Evolutionary conservation across 139 green algal genomes (phyloP).

Genomic region (Pseudopediastrum boryanum): DNA sequence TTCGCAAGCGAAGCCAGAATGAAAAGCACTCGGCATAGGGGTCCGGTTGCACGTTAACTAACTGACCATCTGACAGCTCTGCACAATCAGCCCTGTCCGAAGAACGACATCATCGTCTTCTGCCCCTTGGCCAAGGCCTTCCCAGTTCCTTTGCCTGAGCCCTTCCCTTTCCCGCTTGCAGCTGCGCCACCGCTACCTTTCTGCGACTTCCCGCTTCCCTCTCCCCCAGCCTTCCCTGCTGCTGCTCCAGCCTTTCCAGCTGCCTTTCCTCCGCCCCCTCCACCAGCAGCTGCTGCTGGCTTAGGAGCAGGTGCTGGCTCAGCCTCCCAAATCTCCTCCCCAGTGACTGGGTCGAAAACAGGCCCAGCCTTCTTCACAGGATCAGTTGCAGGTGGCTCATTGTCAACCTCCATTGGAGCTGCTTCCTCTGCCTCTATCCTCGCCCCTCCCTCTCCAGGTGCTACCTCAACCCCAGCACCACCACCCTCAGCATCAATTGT

Average conservation of each 20-base stretch:
- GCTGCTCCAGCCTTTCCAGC: not conserved
- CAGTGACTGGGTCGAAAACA: slow-evolving; percentile 29
- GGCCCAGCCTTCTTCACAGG: not conserved
- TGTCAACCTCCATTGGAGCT: not conserved
- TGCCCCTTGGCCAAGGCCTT: no score
- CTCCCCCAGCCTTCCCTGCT: not conserved
- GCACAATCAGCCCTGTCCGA: no score
- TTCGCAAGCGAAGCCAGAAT: no score
- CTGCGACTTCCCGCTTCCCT: not conserved
- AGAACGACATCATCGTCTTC: no score
- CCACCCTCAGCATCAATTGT: no score
- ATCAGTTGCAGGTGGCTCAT: not conserved
- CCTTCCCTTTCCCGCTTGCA: not conserved
- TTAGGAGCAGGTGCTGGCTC: slow-evolving; percentile 14
- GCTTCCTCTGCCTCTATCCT: not conserved
- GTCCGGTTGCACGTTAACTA: no score
- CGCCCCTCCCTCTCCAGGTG: no score
- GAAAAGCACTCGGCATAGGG: no score
- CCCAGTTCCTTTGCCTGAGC: slow-evolving; percentile 5
- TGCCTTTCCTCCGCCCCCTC: not conserved
- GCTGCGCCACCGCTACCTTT: not conserved
- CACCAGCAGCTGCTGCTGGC: not conserved
- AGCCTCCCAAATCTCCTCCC: slow-evolving; percentile 37
- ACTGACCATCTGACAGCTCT: no score
- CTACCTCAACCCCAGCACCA: no score